Base-by-base conservation (phyloP, 208 protist species). In the Acanthamoeba rhysodes region DNA sequence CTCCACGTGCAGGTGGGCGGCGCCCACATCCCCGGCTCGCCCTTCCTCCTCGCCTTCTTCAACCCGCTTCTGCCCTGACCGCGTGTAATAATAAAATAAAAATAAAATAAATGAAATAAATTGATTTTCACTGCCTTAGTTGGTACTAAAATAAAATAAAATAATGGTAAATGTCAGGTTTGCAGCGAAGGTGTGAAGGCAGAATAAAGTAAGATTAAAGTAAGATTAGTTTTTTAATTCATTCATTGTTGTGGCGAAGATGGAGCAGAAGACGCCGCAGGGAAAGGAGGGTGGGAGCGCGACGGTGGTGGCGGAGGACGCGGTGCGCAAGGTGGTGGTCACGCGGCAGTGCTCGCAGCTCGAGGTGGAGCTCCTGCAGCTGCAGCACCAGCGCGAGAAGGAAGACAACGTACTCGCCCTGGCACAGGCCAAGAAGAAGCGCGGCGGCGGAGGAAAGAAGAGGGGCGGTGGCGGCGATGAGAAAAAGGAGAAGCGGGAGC, bases 21-120 rank as follows among this genome's bases (percentile, higher is more conserved):
- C n/a, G 70, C 76, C n/a, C 76, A 85, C 76, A 29, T 48, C 3
- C 20, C 12, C n/a, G 20, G 14, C 48, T 85, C 76, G 8, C 34
- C 34, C 76, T 85, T 57, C n/a, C 24, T 85, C 41, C 45, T 78
- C 12, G 70, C 70, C 70, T 78, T 78, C 29, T 78, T 78, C 70
- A 78, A 78, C 34, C 70, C 70, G 32, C 70, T 78, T 14, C 34
- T 78, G 8, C 70, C 70, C 20, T 78, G 70, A 78, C 12, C 8
- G 7, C 29, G n/a, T 24, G 22, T 24, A 37, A 34, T 24, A 27
- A 37, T 24, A 34, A 74, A 7, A 59, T 20, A 7, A 59, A 59
- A 59, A 59, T 16, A 59, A 59, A 59, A n/a, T n/a, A n/a, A n/a
- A n/a, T n/a, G 10, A 59, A 59, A 59, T 7, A 59, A 59, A 16